Conservation (phyloP, 148 eudicot genomes). For the Chenopodium berlandieri region DNA sequence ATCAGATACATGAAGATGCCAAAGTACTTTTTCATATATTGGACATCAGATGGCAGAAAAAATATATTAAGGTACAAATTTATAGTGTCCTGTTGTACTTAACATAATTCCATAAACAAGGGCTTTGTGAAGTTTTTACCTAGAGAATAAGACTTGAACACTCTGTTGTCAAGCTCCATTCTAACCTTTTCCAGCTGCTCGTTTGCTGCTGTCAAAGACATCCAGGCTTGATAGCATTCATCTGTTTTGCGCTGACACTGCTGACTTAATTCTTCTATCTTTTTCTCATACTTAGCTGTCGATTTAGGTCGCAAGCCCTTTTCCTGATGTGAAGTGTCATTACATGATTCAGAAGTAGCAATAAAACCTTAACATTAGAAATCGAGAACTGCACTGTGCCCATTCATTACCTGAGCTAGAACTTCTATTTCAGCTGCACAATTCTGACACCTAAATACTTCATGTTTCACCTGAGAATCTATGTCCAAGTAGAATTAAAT, state of each 20-base stretch:
- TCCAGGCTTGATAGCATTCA: conserved; percentile 98
- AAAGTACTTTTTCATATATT: too few species aligned
- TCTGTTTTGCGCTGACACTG: conserved; percentile 75
- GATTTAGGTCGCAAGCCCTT: conserved; percentile 45
- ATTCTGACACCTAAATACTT: conserved; percentile 53
- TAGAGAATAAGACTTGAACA: conserved; percentile 66
- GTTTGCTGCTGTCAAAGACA: conserved; percentile 81
- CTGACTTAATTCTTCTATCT: conserved; percentile 65
- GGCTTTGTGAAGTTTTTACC: conserved; percentile 34
- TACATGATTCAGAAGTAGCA: conserved; percentile 9
- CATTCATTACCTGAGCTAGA: conserved; percentile 55
- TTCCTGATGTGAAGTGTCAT: conserved; percentile 31
- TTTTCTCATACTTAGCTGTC: conserved; percentile 77
- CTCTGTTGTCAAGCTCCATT: conserved; percentile 78
- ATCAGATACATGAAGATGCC: too few species aligned
- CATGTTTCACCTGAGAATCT: conserved; percentile 44
- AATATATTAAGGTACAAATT: neutral
- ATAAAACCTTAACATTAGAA: neutral
- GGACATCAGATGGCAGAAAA: neutral
- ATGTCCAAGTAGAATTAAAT: conserved; percentile 14
- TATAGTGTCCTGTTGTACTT: neutral
- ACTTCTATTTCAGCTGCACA: conserved; percentile 69
- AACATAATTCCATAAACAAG: neutral
- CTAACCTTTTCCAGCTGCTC: conserved; percentile 84
- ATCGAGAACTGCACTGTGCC: conserved; percentile 6